Conservation (phyloP, 768 basidiomycete species). For the Fomitopsis serialis region DNA sequence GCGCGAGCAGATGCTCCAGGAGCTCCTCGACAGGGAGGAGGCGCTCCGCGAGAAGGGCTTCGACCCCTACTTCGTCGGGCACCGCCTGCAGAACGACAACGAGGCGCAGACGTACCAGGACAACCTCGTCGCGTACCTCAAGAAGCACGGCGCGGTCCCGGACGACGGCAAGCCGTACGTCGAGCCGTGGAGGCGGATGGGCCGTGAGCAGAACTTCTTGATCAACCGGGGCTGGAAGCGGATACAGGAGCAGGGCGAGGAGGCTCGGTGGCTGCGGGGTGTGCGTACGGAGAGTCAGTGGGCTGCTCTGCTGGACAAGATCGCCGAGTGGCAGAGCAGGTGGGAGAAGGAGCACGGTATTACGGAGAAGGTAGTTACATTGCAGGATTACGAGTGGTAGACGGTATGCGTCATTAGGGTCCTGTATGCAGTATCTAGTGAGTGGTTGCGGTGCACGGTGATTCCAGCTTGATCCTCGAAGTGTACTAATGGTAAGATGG, state of each 20-base stretch:
- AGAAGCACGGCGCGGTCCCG: slow-evolving; percentile 27
- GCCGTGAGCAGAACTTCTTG: slow-evolving; percentile 27
- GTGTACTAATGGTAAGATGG: too few relatives aligned
- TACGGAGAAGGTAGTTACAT: neutral
- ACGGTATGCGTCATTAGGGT: too few relatives aligned
- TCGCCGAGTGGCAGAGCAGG: slow-evolving; percentile 45
- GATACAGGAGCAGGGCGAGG: slow-evolving; percentile 35
- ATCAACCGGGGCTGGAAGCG: slow-evolving; percentile 39
- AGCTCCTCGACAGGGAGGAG: slow-evolving; percentile 38
- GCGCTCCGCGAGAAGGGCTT: slow-evolving; percentile 33
- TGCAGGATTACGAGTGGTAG: neutral
- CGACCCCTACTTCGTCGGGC: slow-evolving; percentile 47
- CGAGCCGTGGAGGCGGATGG: slow-evolving; percentile 42
- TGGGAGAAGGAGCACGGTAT: slow-evolving; percentile 39
- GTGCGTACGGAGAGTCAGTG: slow-evolving; percentile 47
- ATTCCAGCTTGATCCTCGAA: too few relatives aligned
- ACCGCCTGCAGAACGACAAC: slow-evolving; percentile 32
- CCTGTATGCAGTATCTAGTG: too few relatives aligned
- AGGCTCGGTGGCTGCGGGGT: slow-evolving; percentile 41
- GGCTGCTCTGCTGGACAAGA: slow-evolving; percentile 40
- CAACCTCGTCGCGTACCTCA: slow-evolving; percentile 22
- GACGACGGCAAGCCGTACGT: slow-evolving; percentile 41
- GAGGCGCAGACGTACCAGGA: slow-evolving; percentile 29
- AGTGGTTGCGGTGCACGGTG: too few relatives aligned
- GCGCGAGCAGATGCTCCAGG: slow-evolving; percentile 32